These are phyloP conservation scores for Phytopythium mirpurense DNA, from an alignment of 352 stramenopile species.

Conservation along the genomic window DNA sequence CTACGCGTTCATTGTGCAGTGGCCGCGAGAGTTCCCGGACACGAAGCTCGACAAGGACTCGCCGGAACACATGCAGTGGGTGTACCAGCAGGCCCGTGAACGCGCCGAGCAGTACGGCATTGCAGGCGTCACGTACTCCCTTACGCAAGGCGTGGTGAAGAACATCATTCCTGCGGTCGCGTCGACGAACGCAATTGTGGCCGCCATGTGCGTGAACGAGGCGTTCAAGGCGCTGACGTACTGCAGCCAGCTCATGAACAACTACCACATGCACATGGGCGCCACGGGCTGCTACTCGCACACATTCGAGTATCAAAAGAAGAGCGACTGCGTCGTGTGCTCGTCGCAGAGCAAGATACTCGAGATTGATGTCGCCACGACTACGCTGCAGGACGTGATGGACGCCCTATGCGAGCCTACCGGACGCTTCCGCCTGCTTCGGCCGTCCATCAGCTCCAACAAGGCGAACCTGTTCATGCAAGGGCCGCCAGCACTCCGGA, in stretches of 20 bases:
- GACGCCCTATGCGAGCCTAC: conserved; percentile 45
- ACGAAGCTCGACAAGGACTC: conserved; percentile 96
- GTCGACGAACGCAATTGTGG: conserved; percentile 95
- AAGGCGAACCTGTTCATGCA: conserved; percentile 78
- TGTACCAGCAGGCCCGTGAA: conserved; percentile 90
- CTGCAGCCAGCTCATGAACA: conserved; percentile 95
- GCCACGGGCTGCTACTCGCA: conserved; percentile 93
- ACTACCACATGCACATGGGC: conserved; percentile 99
- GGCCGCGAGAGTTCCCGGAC: conserved; percentile 92
- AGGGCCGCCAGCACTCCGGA: conserved; percentile 71
- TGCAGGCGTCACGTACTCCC: conserved; percentile 94
- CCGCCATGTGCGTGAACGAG: conserved; percentile 96
- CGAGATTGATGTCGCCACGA: conserved; percentile 36
- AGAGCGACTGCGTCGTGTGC: conserved; percentile 85
- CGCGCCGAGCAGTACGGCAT: conserved; percentile 94
- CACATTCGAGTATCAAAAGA: conserved; percentile 96
- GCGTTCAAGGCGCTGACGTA: conserved; percentile 96
- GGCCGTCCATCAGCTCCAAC: conserved; percentile 66
- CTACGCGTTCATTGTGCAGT: conserved; percentile 96
- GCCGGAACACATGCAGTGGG: conserved; percentile 96
- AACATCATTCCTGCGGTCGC: conserved; percentile 98
- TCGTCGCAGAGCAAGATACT: conserved; percentile 65
- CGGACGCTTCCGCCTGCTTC: conserved; percentile 54
- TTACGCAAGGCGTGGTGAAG: conserved; percentile 97
- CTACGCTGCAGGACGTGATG: conserved; percentile 57